phyloP scores from a whole-genome alignment of 2,329 filamentous ascomycete species.

The Corinectria fuckeliana region DNA sequence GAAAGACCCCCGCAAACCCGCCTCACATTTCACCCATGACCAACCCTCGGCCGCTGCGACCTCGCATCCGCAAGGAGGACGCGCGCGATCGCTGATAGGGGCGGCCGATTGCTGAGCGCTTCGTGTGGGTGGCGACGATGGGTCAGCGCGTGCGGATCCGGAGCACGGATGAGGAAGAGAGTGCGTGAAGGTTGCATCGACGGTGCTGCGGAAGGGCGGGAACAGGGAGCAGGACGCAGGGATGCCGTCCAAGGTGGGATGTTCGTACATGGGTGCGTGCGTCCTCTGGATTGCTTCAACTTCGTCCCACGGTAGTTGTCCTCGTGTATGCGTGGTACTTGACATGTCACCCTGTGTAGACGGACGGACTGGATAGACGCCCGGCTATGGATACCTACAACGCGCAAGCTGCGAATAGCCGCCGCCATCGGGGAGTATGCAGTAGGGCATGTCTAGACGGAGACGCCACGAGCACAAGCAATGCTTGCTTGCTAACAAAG shows the following conservation, averaged over 20 bases:
- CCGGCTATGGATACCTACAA: background rate
- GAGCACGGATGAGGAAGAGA: background rate
- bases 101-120: background rate
- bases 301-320: background rate
- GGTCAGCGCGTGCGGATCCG: background rate
- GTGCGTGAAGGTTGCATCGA: background rate
- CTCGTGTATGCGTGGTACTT: background rate
- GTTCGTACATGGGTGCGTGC: background rate
- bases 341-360: background rate
- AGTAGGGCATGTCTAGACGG: background rate
- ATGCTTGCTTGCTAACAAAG: background rate
- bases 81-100: background rate
- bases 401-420: background rate
- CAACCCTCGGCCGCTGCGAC: background rate
- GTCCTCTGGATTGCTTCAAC: background rate
- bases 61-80: background rate
- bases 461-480: background rate
- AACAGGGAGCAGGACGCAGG: background rate
- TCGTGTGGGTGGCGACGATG: background rate
- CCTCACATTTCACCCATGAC: background rate
- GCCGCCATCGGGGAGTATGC: background rate
- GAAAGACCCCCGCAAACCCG: background rate
- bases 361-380: background rate
- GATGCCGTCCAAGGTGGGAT: background rate
- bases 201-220: background rate